A percentile compares a stretch with the other conserved stretches of the same genome.
These are phyloP conservation scores for Lepidium sativum DNA, from an alignment of 345 rosid species.

Conservation along the genomic window DNA sequence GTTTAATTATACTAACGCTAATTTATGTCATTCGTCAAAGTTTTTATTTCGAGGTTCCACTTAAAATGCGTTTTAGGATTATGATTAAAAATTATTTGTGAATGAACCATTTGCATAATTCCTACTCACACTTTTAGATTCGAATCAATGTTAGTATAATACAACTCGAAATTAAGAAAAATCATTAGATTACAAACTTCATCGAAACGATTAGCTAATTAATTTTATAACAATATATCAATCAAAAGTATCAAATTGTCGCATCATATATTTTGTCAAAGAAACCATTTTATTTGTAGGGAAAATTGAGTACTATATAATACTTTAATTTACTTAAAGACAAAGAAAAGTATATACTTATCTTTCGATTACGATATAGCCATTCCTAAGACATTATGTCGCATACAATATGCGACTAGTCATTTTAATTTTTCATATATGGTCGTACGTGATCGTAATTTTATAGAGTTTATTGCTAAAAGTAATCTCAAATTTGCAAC, in stretches of 20 bases:
- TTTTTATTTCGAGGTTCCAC: not conserved
- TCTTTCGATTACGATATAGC: not conserved
- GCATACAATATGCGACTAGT: not conserved
- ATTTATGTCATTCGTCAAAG: not conserved
- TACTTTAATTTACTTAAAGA: conserved; percentile 12
- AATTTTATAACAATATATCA: not conserved
- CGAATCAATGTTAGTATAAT: too few relatives aligned
- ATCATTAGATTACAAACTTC: not conserved
- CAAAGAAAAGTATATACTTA: conserved; percentile 24
- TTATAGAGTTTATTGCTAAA: not conserved
- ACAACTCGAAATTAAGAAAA: too few relatives aligned
- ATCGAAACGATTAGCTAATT: not conserved
- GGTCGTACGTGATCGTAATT: not conserved
- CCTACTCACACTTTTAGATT: too few relatives aligned
- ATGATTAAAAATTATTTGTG: not conserved
- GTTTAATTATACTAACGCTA: not conserved
- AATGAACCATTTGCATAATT: not conserved
- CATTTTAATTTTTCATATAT: not conserved
- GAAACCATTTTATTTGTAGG: not conserved
- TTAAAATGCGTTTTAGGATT: too few relatives aligned
- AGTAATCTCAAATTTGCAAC: not conserved
- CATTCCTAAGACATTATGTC: not conserved
- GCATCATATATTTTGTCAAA: not conserved
- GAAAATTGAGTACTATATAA: not conserved
- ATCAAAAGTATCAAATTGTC: not conserved